Conservation (phyloP, 2,329 filamentous ascomycete genomes). For the Aspergillus cejpii region DNA sequence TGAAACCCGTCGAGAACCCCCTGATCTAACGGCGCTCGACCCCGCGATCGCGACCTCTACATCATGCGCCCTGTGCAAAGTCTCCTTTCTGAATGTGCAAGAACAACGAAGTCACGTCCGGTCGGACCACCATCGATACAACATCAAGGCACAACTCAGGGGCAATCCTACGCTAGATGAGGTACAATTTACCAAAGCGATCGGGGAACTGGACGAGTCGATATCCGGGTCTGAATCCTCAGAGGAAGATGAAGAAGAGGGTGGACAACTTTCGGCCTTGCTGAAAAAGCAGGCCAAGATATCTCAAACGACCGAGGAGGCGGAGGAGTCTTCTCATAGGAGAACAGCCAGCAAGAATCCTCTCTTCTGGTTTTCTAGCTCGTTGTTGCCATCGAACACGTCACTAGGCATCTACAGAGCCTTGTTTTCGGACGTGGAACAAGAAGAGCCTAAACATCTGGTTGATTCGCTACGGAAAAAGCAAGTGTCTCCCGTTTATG, state of each 20-base stretch:
- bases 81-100: conserved; percentile 62
- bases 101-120: conserved; percentile 82
- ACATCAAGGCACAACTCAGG: conserved; percentile 83
- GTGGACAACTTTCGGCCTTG: conserved; percentile 61
- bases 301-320: conserved; percentile 45
- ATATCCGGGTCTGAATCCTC: conserved; percentile 70
- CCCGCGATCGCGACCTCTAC: conserved; percentile 51
- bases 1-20: conserved; percentile 18
- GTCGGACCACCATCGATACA: conserved; percentile 90
- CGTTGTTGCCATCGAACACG: conserved; percentile 65
- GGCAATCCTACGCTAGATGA: conserved; percentile 68
- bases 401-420: conserved; percentile 82
- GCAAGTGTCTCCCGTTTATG: conserved; percentile 61
- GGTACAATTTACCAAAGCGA: conserved; percentile 74
- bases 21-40: conserved; percentile 34
- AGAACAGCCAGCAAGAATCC: conserved; percentile 61
- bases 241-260: conserved; percentile 58
- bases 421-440: conserved; percentile 67
- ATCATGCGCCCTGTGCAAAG: conserved; percentile 71
- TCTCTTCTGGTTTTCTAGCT: conserved; percentile 76
- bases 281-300: conserved; percentile 78
- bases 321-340: conserved; percentile 44
- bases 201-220: conserved; percentile 85
- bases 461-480: conserved; percentile 66
- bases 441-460: conserved; percentile 56